Base-by-base conservation (phyloP, 208 protist genomes). In the Acanthamoeba castellanii region DNA sequence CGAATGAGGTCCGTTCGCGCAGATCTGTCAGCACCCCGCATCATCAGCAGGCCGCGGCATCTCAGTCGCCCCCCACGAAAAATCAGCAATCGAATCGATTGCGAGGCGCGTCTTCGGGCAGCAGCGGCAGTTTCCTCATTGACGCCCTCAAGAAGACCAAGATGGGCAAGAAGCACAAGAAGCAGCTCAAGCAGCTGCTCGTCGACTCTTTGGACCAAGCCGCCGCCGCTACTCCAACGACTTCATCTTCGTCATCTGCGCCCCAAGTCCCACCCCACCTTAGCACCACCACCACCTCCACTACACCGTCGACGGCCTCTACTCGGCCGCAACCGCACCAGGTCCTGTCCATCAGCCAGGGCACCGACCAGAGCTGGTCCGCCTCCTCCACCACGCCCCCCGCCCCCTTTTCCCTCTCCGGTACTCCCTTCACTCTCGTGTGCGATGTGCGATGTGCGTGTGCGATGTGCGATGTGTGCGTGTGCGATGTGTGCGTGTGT, bases 91-190 rank as follows among this genome's bases (percentile, higher is more conserved):
- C 7, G 30, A 7, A 74, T 30, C 66, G 68, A 16, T 32, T 64
- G 18, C 13, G 59, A 2, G 59, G 59, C 59, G 59, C 59, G 3
- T 64, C 59, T 5, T 64, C 59, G 59, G 59, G 59, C 18, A 64
- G 59, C 59, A 64, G 59, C 59, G 47, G 47, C 47, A 52, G 47
- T 52, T 64, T 64, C 30, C 68, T 76, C 68, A 76, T 76, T 27
- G 68, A 76, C 27, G 68, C 68, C 3, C 34, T 76, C 68, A 47
- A 32, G 32, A 47, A 47, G 32, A 45, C 34, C 68, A 76, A 76
- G 68, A 76, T 7, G n/a, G 30, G 68, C 8, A 76, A 76, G 68
- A 76, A 76, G 68, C 59, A 64, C 59, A 64, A 64, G 59, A 64
- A 14, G 68, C 68, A 76, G 68, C 30, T 27, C 27, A 76, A 45